phyloP scores from a whole-genome alignment of 192 early-diverging fungal species.

The Coemansia sp. region DNA sequence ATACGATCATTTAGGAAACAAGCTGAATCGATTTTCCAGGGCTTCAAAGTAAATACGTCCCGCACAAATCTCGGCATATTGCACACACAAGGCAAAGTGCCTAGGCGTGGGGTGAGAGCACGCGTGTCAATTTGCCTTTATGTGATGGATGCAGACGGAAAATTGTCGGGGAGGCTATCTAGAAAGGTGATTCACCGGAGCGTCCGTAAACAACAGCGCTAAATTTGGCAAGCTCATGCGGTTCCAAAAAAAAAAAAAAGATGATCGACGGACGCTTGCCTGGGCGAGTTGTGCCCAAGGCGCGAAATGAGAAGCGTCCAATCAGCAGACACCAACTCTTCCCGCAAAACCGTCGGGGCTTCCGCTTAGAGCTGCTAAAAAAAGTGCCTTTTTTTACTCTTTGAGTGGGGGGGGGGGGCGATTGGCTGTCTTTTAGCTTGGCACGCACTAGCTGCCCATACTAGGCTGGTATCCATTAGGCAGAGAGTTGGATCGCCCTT shows the following conservation, averaged over 20 bases:
- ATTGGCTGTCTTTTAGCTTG: not conserved
- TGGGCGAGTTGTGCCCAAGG: not conserved
- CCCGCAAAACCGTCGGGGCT: not conserved
- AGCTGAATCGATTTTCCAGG: not conserved
- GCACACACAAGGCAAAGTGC: not conserved
- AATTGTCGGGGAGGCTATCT: not conserved
- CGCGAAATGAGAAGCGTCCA: not conserved
- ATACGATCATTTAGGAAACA: not conserved
- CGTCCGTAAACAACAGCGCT: not conserved
- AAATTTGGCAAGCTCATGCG: not conserved
- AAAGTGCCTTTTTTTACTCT: not conserved
- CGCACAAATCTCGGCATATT: constrained; percentile 4
- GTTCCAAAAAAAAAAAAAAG: not conserved
- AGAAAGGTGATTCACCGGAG: not conserved
- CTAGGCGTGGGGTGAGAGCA: not conserved
- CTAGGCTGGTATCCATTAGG: not conserved
- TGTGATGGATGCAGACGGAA: not conserved
- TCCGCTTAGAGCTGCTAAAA: not conserved
- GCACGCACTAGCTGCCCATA: not conserved
- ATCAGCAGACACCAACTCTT: not conserved
- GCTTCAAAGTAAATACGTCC: not conserved
- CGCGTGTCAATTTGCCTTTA: not conserved
- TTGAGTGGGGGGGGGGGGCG: not conserved
- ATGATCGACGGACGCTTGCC: not conserved
- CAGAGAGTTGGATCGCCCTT: not conserved